These are phyloP conservation scores for Prunus mira DNA, from an alignment of 306 rosid genomes.

Conservation along the genomic window DNA sequence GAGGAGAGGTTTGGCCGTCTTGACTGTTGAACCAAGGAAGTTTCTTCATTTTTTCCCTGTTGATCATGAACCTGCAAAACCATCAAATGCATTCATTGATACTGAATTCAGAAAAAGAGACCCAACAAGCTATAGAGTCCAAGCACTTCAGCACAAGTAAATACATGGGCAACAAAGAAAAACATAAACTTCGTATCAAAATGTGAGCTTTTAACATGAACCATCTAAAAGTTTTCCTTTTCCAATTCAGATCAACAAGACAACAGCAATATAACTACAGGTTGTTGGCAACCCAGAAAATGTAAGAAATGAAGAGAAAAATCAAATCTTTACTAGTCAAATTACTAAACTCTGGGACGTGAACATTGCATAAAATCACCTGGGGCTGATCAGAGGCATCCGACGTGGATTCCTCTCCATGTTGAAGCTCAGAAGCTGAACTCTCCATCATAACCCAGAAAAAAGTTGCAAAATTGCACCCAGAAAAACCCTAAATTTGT, in stretches of 20 bases:
- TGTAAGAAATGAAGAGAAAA: neutral
- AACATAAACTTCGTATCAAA: neutral
- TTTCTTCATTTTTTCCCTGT: constrained; percentile 32
- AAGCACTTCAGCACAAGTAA: neutral
- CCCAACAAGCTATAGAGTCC: neutral
- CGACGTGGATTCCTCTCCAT: constrained; percentile 22
- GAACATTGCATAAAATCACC: constrained; percentile 28
- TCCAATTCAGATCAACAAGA: neutral
- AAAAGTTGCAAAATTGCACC: neutral
- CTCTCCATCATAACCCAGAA: constrained; percentile 39
- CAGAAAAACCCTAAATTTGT: constrained; percentile 9
- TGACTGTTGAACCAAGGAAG: constrained; percentile 39
- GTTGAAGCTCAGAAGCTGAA: constrained; percentile 35
- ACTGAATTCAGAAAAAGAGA: constrained; percentile 7
- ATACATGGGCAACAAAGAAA: neutral
- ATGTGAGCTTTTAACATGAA: neutral
- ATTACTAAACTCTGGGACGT: neutral
- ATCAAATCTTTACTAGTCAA: constrained; percentile 5
- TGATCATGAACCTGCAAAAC: constrained; percentile 32
- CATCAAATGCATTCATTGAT: constrained; percentile 15
- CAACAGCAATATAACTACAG: neutral
- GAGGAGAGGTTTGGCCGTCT: constrained; percentile 58
- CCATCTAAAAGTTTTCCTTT: neutral
- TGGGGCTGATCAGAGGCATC: constrained; percentile 24
- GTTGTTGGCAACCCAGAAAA: neutral